Conservation (phyloP, 2,329 filamentous ascomycete species). For the Furcasterigmium sp. region DNA sequence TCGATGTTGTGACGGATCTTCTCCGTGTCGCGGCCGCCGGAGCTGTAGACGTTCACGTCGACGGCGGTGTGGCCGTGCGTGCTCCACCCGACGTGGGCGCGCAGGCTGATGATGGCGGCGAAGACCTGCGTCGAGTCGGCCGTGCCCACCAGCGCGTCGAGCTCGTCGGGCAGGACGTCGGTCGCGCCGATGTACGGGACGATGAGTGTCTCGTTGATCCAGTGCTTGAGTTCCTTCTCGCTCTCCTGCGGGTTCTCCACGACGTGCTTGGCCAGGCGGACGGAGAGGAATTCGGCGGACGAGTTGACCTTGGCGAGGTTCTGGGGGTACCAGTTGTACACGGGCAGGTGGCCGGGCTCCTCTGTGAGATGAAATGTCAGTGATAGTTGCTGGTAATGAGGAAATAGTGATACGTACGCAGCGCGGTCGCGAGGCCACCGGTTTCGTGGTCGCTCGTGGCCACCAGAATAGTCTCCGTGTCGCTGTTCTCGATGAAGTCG, state of each 20-base stretch:
- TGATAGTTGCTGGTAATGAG: conserved; percentile 31
- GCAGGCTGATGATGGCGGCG: conserved; percentile 78
- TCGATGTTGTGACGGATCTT: conserved; percentile 80
- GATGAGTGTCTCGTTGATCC: conserved; percentile 65
- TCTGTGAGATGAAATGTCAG: conserved; percentile 30
- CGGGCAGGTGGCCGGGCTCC: conserved; percentile 44
- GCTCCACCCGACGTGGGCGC: conserved; percentile 88
- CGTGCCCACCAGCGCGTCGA: conserved; percentile 57
- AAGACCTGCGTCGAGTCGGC: conserved; percentile 56
- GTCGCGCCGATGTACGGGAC: conserved; percentile 68
- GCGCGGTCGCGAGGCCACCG: conserved; percentile 76
- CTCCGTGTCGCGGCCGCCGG: conserved; percentile 57
- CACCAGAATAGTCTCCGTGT: conserved; percentile 74
- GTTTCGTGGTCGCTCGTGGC: conserved; percentile 96
- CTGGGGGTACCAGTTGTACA: conserved; percentile 74
- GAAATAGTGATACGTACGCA: conserved; percentile 49
- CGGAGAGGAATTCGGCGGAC: conserved; percentile 66
- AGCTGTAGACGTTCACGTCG: conserved; percentile 95
- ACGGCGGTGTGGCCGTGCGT: conserved; percentile 91
- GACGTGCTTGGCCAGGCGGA: conserved; percentile 58
- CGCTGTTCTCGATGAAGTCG: conserved; percentile 73
- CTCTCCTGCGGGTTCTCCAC: conserved; percentile 23
- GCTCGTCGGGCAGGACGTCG: conserved; percentile 67
- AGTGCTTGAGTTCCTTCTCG: conserved; percentile 46
- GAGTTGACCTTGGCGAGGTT: conserved; percentile 73